These are phyloP conservation scores for Cercospora janseana DNA, from an alignment of 2,329 filamentous ascomycete genomes.

Conservation along the genomic window DNA sequence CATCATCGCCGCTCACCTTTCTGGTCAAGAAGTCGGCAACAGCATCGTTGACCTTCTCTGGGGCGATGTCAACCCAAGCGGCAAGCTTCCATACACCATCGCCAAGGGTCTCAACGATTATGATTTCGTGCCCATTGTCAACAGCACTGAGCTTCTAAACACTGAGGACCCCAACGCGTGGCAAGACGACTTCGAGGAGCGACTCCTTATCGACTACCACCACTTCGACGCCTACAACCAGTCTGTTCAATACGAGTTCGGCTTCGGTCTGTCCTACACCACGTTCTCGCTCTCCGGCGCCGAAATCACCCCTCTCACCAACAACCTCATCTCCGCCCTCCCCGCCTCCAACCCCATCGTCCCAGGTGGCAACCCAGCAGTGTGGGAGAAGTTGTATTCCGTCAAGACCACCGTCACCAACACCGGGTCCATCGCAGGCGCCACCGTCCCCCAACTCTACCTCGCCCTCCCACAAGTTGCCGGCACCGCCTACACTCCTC, in stretches of 20 bases:
- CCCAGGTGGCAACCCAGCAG: constrained; percentile 37
- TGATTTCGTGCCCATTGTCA: constrained; percentile 39
- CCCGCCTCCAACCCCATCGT: constrained; percentile 23
- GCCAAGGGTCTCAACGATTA: constrained; percentile 33
- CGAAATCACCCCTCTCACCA: constrained; percentile 10
- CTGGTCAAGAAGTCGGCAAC: constrained; percentile 41
- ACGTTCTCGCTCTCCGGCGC: constrained; percentile 29
- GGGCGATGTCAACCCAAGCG: constrained; percentile 33
- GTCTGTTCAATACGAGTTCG: constrained; percentile 36
- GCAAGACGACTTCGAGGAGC: constrained; percentile 54
- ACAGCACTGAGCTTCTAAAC: constrained; percentile 38
- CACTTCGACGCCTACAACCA: constrained; percentile 48
- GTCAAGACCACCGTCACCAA: constrained; percentile 62
- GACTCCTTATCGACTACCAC: constrained; percentile 55
- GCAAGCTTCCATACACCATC: constrained; percentile 35
- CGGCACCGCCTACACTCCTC: constrained; percentile 36
- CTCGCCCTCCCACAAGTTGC: constrained; percentile 42
- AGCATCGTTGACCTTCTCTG: constrained; percentile 46
- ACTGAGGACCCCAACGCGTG: constrained; percentile 42
- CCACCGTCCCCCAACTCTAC: constrained; percentile 58
- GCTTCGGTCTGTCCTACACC: constrained; percentile 35
- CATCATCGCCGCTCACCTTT: constrained; percentile 44
- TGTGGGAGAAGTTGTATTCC: constrained; percentile 62
- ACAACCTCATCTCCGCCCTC: constrained; percentile 18
- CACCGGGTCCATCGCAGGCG: constrained; percentile 53